A percentile compares a stretch with the other conserved stretches of the same genome.
phyloP scores from a whole-genome alignment of 2,329 filamentous ascomycete species.

The Pyricularia pennisetigena region DNA sequence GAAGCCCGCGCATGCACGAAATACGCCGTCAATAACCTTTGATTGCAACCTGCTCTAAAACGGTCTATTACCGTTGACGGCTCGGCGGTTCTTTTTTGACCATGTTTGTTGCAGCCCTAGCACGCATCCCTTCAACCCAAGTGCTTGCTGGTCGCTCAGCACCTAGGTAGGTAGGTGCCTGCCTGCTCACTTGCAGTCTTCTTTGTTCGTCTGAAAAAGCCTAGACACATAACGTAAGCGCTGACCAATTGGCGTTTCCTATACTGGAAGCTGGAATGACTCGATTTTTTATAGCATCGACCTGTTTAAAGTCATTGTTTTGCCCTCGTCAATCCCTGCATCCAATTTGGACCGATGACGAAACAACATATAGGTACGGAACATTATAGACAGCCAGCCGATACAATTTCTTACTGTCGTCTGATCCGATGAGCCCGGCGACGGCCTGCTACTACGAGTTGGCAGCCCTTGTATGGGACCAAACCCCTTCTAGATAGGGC shows the following conservation, averaged over 20 bases:
- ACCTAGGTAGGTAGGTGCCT: background rate
- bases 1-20: background rate
- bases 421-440: background rate
- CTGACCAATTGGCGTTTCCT: background rate
- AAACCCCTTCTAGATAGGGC: background rate
- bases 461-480: background rate
- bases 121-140: background rate
- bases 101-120: background rate
- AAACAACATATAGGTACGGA: background rate
- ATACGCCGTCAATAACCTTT: background rate
- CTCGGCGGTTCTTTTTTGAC: background rate
- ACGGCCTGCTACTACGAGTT: background rate
- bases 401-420: background rate
- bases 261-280: background rate
- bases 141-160: background rate
- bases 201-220: background rate
- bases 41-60: background rate
- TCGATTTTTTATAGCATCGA: background rate
- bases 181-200: background rate
- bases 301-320: background rate
- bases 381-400: background rate
- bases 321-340: background rate
- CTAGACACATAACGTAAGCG: background rate
- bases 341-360: background rate
- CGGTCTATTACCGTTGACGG: background rate